These are phyloP conservation scores for Pseudopediastrum boryanum DNA, from an alignment of 139 green algal genomes.

Conservation along the genomic window DNA sequence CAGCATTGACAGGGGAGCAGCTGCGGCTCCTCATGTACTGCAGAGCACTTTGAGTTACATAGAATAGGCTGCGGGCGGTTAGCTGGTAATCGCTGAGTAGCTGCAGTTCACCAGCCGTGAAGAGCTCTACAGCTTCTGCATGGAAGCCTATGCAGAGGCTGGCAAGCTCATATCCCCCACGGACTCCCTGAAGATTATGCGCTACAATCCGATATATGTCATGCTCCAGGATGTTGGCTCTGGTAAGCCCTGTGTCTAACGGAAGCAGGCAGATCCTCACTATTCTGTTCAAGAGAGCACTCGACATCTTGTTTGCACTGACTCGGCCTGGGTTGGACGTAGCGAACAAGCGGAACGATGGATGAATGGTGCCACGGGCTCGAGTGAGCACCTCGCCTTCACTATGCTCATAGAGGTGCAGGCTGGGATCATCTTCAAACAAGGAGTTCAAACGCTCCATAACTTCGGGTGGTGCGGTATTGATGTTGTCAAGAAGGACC, in stretches of 20 bases:
- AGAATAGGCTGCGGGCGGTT: conserved; percentile 27
- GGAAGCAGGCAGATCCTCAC: conserved; percentile 37
- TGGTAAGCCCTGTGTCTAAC: conserved; percentile 35
- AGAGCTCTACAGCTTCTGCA: neutral
- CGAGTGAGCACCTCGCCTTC: conserved; percentile 31
- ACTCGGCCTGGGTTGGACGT: conserved; percentile 33
- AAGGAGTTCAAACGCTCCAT: conserved; percentile 49
- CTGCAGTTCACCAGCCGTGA: neutral
- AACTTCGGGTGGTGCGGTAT: conserved; percentile 43
- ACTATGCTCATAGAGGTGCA: conserved; percentile 46
- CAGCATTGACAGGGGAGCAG: conserved; percentile 10
- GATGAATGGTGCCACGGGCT: conserved; percentile 35
- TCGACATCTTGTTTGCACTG: conserved; percentile 38
- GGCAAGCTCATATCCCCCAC: conserved; percentile 36
- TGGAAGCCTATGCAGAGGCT: conserved; percentile 33
- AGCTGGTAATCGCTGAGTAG: conserved; percentile 18
- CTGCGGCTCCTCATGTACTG: conserved; percentile 13
- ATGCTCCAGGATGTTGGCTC: conserved; percentile 22
- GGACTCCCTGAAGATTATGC: conserved; percentile 14
- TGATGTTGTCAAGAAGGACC: conserved; percentile 57
- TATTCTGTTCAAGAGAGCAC: conserved; percentile 42
- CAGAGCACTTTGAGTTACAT: neutral
- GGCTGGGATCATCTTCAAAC: conserved; percentile 41
- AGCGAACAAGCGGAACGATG: conserved; percentile 33
- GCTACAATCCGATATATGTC: conserved; percentile 33